Conservation (phyloP, 176 grass and related monocot species). For the Puccinellia tenuiflora region DNA sequence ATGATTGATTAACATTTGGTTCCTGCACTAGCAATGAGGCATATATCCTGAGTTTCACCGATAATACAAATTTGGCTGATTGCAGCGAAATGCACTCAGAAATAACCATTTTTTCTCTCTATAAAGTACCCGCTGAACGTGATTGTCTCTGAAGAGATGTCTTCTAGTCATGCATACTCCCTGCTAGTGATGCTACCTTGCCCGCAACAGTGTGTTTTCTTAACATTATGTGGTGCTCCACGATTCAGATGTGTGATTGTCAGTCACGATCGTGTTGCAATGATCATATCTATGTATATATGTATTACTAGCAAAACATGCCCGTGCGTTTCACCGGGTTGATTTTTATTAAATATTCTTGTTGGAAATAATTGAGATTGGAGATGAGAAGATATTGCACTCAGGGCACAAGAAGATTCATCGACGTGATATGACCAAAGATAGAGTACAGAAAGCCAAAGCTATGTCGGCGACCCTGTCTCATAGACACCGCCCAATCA, state of each 20-base stretch:
- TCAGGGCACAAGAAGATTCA: too few relatives aligned
- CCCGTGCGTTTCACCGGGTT: too few relatives aligned
- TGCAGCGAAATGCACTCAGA: not conserved
- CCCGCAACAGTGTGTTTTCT: not conserved
- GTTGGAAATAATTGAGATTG: too few relatives aligned
- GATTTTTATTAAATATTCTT: too few relatives aligned
- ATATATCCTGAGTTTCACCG: not conserved
- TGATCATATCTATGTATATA: too few relatives aligned
- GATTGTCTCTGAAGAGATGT: not conserved
- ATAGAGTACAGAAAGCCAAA: too few relatives aligned
- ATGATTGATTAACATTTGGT: not conserved
- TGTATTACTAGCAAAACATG: too few relatives aligned
- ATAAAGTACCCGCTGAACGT: not conserved
- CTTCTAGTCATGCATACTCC: not conserved
- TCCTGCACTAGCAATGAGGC: not conserved
- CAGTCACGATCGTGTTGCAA: not conserved
- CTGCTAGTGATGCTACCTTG: not conserved
- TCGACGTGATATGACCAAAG: too few relatives aligned
- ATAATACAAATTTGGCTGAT: not conserved
- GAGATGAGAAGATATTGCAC: too few relatives aligned
- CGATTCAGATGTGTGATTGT: not conserved
- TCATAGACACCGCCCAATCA: too few relatives aligned
- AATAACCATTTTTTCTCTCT: not conserved
- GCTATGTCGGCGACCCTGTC: too few relatives aligned
- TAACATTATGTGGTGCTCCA: not conserved